phyloP scores from a whole-genome alignment of 2,329 filamentous ascomycete species.

The Cladophialophora yegresii region DNA sequence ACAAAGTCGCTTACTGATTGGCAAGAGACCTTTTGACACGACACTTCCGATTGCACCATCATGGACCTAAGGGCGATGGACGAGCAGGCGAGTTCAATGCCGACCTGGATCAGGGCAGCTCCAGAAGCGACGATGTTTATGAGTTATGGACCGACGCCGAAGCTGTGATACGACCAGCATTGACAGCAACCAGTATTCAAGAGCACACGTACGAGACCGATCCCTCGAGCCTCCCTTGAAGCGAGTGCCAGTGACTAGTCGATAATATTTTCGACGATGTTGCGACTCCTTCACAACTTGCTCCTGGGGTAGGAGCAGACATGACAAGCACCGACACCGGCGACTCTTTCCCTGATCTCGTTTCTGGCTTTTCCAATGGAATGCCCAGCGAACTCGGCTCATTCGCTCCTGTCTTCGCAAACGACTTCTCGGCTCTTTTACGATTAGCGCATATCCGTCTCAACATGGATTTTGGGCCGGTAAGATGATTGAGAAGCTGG shows the following conservation, averaged over 20 bases:
- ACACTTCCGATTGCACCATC: neutral
- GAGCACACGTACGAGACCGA: neutral
- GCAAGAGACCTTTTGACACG: slow-evolving; percentile 2
- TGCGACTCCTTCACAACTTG: neutral
- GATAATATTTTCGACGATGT: neutral
- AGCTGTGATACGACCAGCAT: neutral
- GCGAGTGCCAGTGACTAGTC: neutral
- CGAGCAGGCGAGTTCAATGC: neutral
- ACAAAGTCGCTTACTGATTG: neutral
- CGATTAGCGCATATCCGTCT: slow-evolving; percentile 10
- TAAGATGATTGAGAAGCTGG: slow-evolving; percentile 60
- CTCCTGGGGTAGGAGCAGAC: neutral
- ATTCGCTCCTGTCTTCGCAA: slow-evolving; percentile 4
- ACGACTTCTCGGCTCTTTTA: slow-evolving; percentile 11
- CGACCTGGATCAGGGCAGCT: neutral
- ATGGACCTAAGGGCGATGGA: neutral
- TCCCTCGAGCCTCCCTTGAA: neutral
- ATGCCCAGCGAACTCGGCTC: slow-evolving; percentile 2
- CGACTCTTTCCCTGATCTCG: neutral
- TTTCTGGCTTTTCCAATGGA: neutral
- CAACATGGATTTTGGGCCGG: slow-evolving; percentile 29
- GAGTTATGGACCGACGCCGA: neutral
- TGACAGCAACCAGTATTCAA: neutral
- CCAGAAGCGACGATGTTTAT: neutral
- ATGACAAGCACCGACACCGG: neutral